Evolutionary conservation across 495 filamentous ascomycete genomes (phyloP), one percentile per base, ranked within the genome.

Genomic region (Aspergillus homomorphus): DNA sequence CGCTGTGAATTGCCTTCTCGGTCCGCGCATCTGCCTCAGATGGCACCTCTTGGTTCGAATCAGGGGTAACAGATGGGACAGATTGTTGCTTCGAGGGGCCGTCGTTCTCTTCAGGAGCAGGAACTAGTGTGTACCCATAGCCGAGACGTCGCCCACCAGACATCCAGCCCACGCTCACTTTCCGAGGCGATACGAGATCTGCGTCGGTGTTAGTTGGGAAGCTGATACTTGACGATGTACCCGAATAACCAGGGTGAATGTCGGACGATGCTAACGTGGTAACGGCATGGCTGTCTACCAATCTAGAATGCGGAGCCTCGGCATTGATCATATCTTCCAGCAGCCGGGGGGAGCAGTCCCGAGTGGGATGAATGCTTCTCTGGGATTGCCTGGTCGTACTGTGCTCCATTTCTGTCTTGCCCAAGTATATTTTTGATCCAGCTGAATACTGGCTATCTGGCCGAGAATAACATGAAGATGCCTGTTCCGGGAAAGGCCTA

Each of bases 161-260:
- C 72, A 79, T 76, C 77, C 77, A 79, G 14, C 75, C 77, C 19
- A 73, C 54, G 56, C 77, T 79, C 30, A 78, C 64, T 57, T 67
- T 76, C 10, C 76, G 70, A 45, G 67, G 55, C 4, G 66, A 58
- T 30, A 28, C 48, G 20, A 24, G n/a, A 21, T 24, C 21, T 45
- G 38, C 45, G 4, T 22, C 45, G 16, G 42, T 20, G 21, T 59
- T 54, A 21, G 45, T 51, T 8, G 54, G 48, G 4, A 57, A 58
- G 9, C 57, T 58, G 1, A 54, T 33, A 9, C 14, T 24, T 10
- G 44, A 56, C 9, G 57, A 41, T 1, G 54, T 23, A 16, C 52
- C 55, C 7, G 60, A 60, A 33, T 23, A 51, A 33, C 51, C 51
- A 21, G 53, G 30, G 12, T 70, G 61, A 53, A 72, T 69, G 18